Percentiles rank a stretch among this genome's conserved stretches.
Conservation (phyloP, 805 yeast genomes). For the Metschnikowia similis region DNA sequence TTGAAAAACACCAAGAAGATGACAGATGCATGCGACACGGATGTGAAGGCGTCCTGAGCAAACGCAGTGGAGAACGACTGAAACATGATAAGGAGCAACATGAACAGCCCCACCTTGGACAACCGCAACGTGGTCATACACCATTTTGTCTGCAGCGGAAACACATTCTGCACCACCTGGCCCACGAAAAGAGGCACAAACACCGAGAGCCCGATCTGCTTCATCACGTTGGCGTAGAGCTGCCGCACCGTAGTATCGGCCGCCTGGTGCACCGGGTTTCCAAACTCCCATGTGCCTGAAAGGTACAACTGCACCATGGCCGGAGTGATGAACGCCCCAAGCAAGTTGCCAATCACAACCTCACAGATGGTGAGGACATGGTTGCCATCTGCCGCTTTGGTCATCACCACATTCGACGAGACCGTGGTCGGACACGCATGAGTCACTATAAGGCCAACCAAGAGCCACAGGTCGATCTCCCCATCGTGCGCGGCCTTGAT, state of each 20-base stretch:
- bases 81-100: slow-evolving; percentile 74
- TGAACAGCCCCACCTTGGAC: slow-evolving; percentile 72
- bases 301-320: slow-evolving; percentile 72
- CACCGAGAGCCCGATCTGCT: slow-evolving; percentile 79
- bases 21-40: slow-evolving; percentile 63
- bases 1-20: slow-evolving; percentile 80
- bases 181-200: slow-evolving; percentile 89
- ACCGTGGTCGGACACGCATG: slow-evolving; percentile 91
- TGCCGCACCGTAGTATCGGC: slow-evolving; percentile 41
- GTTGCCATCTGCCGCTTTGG: slow-evolving; percentile 80
- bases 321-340: slow-evolving; percentile 87
- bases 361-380: slow-evolving; percentile 75
- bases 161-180: slow-evolving; percentile 68
- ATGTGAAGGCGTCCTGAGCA: slow-evolving; percentile 71
- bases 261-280: slow-evolving; percentile 63
- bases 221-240: slow-evolving; percentile 75
- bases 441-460: slow-evolving; percentile 78
- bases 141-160: slow-evolving; percentile 64
- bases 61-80: slow-evolving; percentile 84
- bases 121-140: slow-evolving; percentile 52
- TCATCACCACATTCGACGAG: slow-evolving; percentile 89
- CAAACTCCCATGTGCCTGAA: slow-evolving; percentile 62
- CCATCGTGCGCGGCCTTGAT: slow-evolving; percentile 53
- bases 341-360: slow-evolving; percentile 76
- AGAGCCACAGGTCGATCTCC: slow-evolving; percentile 67